phyloP scores from a whole-genome alignment of 116 monocot genomes.

The Phalaenopsis hybrid region DNA sequence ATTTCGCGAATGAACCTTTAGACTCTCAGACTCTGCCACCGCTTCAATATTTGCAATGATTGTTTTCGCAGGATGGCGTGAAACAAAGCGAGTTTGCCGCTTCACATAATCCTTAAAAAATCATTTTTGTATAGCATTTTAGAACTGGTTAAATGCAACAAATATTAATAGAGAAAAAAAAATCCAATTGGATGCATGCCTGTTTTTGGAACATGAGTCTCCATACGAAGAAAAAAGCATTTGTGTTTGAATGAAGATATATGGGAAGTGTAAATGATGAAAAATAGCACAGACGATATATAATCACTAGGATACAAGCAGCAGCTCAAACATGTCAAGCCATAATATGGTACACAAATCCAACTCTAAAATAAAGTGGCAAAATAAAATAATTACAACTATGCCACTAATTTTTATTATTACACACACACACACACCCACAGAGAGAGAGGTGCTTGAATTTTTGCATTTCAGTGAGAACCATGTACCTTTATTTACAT shows the following conservation, averaged over 20 bases:
- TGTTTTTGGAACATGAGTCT: neutral
- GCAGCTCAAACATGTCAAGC: no score
- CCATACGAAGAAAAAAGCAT: neutral
- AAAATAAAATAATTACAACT: no score
- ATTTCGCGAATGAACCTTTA: slow-evolving; percentile 76
- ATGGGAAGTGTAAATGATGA: neutral
- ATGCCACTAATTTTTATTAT: no score
- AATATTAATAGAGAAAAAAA: neutral
- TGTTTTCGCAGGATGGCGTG: slow-evolving; percentile 57
- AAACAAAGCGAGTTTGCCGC: slow-evolving; percentile 88
- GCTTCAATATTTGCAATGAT: slow-evolving; percentile 69
- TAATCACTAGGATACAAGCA: no score
- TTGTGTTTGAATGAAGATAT: neutral
- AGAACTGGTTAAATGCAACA: neutral
- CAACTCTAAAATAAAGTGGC: no score
- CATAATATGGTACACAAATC: no score
- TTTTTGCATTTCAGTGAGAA: no score
- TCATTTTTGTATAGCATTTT: neutral
- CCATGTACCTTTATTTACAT: no score
- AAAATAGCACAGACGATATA: neutral
- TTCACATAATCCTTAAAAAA: slow-evolving; percentile 63
- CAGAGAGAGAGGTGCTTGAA: no score
- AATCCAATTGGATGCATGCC: neutral
- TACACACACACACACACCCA: no score
- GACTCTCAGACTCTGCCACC: slow-evolving; percentile 59